Evolutionary conservation across 129 eudicot genomes (phyloP).

Genomic region (Flaveria ramosissima): DNA sequence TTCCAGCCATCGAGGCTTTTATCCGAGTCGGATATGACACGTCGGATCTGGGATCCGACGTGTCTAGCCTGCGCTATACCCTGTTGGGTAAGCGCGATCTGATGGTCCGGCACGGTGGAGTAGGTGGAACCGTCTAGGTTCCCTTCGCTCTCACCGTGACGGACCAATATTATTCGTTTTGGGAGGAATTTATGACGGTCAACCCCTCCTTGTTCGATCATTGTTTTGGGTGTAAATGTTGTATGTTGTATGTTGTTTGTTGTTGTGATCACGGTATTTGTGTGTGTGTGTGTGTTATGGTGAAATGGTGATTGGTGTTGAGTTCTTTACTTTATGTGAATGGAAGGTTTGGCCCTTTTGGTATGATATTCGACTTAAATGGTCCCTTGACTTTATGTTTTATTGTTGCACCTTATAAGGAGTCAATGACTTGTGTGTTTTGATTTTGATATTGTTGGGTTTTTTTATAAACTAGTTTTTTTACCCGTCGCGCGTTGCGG

Average conservation of each 20-base stretch:
- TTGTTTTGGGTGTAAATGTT: slow-evolving; percentile 3
- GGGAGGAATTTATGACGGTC: slow-evolving; percentile 49
- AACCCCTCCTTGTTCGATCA: slow-evolving; percentile 23
- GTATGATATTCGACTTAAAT: slow-evolving; percentile 1
- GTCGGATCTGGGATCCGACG: slow-evolving; percentile 56
- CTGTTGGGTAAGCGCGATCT: slow-evolving; percentile 51
- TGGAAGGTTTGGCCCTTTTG: neutral
- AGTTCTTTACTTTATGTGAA: slow-evolving; percentile 18
- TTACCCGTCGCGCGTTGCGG: too few relatives aligned
- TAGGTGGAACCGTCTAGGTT: slow-evolving; percentile 59
- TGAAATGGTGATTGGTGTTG: neutral
- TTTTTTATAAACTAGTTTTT: too few relatives aligned
- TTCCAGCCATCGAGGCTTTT: slow-evolving; percentile 37
- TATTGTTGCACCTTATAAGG: too few relatives aligned
- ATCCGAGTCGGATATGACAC: slow-evolving; percentile 36
- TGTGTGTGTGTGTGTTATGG: neutral
- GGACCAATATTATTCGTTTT: slow-evolving; percentile 66
- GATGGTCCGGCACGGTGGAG: slow-evolving; percentile 65
- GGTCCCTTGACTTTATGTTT: slow-evolving; percentile 1
- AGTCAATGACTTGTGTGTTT: neutral
- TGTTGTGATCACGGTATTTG: slow-evolving; percentile 1
- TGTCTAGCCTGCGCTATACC: slow-evolving; percentile 57
- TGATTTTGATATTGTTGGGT: neutral
- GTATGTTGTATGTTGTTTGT: slow-evolving; percentile 6
- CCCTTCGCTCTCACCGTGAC: slow-evolving; percentile 83